These are phyloP conservation scores for Candida sp. DNA, from an alignment of 1,139 yeast genomes.

Conservation along the genomic window DNA sequence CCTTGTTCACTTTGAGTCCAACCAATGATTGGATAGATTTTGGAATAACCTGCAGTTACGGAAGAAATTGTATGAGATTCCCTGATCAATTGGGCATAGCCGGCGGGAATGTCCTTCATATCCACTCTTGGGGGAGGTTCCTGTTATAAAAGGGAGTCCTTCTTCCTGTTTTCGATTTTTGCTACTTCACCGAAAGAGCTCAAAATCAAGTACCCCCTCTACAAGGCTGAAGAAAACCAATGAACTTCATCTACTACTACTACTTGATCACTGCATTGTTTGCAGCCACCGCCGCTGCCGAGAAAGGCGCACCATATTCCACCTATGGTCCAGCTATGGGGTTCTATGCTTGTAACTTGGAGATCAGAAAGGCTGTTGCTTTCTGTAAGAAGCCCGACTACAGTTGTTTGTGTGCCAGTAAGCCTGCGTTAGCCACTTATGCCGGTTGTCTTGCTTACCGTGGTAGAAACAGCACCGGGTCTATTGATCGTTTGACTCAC, in stretches of 20 bases:
- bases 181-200: too few species aligned
- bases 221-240: neutral
- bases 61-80: too few species aligned
- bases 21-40: neutral
- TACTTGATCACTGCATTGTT: neutral
- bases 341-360: constrained; percentile 22
- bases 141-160: too few species aligned
- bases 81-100: too few species aligned
- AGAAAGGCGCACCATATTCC: constrained; percentile 14
- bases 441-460: constrained; percentile 19
- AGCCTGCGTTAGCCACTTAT: constrained; percentile 18
- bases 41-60: neutral
- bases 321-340: constrained; percentile 11
- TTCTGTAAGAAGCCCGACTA: constrained; percentile 15
- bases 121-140: neutral
- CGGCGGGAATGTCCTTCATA: neutral
- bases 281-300: neutral
- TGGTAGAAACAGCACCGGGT: constrained; percentile 3
- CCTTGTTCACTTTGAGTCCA: neutral
- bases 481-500: constrained; percentile 3
- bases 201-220: neutral
- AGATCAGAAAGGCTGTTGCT: constrained; percentile 15
- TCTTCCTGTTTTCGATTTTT: too few species aligned
- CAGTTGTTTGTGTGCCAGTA: constrained; percentile 16
- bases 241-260: neutral